phyloP scores from a whole-genome alignment of 148 eudicot genomes.

The Chenopodium suecicum region DNA sequence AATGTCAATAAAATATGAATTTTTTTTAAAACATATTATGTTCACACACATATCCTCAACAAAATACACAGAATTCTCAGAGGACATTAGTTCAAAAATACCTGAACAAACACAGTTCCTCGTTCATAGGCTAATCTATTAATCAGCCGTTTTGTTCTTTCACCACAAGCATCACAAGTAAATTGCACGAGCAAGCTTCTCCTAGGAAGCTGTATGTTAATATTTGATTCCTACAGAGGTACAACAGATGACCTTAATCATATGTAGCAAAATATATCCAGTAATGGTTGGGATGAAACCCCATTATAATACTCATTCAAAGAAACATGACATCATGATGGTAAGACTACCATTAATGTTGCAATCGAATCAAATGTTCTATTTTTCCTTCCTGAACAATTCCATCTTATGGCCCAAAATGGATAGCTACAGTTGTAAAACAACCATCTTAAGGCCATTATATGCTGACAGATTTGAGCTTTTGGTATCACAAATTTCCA shows the following conservation, averaged over 20 bases:
- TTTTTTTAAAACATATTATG: neutral
- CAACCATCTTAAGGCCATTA: neutral
- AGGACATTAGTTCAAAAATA: constrained; percentile 23
- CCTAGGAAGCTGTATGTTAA: constrained; percentile 75
- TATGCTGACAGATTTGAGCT: neutral
- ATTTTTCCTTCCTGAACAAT: neutral
- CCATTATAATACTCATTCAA: neutral
- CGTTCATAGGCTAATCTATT: constrained; percentile 89
- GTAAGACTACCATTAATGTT: neutral
- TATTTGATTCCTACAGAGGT: constrained; percentile 51
- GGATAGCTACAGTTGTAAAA: neutral
- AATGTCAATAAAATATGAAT: neutral
- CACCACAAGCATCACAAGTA: constrained; percentile 86
- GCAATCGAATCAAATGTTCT: neutral
- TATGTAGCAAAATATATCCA: neutral
- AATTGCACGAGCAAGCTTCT: constrained; percentile 84
- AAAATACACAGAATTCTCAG: neutral
- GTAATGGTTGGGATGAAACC: neutral
- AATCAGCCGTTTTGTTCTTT: constrained; percentile 64
- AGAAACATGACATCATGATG: neutral
- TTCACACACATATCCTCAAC: neutral
- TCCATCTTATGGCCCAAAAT: neutral
- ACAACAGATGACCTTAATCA: neutral
- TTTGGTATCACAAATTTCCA: neutral
- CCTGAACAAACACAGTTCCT: constrained; percentile 97